phyloP scores from a whole-genome alignment of 371 early-diverging fungal species.

The Gilbertella persicaria region DNA sequence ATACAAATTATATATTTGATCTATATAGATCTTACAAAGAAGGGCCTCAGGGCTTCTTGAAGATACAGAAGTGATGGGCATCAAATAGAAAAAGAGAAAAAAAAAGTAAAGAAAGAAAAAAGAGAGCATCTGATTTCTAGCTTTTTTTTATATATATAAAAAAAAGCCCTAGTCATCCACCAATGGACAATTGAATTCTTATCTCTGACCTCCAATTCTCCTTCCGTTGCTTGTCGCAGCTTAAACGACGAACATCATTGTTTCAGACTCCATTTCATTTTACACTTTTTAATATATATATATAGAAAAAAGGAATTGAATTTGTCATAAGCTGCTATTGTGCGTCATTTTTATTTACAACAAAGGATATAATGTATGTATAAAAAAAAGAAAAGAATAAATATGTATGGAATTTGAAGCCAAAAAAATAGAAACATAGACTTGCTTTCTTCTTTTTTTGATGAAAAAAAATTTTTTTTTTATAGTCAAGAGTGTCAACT shows the following conservation, averaged over 20 bases:
- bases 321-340: no score
- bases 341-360: no score
- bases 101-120: slow-evolving; percentile 1
- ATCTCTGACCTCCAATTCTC: not conserved
- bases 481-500: no score
- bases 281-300: no score
- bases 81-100: not conserved
- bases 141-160: not conserved
- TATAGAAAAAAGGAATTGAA: no score
- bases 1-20: not conserved
- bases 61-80: slow-evolving; percentile 36
- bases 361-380: no score
- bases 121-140: slow-evolving; percentile 1
- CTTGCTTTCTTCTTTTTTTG: not conserved
- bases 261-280: no score
- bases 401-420: no score
- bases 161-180: not conserved
- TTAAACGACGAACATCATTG: no score
- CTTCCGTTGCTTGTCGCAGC: not conserved
- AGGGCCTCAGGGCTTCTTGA: slow-evolving; percentile 52
- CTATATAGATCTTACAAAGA: slow-evolving; percentile 32
- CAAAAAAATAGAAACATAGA: no score
- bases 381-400: no score
- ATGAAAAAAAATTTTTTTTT: no score
- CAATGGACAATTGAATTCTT: slow-evolving; percentile 2